A percentile compares a stretch with the other conserved stretches of the same genome.
Evolutionary conservation across 352 stramenopile genomes (phyloP).

Genomic region (Phytophthora ramorum): DNA sequence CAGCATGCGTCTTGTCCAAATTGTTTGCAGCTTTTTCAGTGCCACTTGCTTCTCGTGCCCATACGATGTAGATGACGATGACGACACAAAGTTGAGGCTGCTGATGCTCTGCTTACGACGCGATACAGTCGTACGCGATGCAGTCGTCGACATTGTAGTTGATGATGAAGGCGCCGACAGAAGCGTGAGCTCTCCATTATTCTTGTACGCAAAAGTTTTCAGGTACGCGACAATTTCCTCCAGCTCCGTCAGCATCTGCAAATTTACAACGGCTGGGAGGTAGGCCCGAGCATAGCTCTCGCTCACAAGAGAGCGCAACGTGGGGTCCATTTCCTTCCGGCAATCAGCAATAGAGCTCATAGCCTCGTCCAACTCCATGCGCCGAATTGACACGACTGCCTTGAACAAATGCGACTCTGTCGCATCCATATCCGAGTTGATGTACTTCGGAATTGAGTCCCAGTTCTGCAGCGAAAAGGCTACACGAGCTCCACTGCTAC

Average conservation of each 20-base stretch:
- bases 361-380: conserved; percentile 94
- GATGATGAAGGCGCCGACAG: conserved; percentile 52
- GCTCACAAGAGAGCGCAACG: conserved; percentile 97
- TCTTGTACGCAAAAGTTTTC: conserved; percentile 79
- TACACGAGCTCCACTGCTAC: conserved; percentile 80
- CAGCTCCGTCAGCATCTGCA: conserved; percentile 98
- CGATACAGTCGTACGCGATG: conserved; percentile 42
- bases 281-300: conserved; percentile 98
- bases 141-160: conserved; percentile 31
- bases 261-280: conserved; percentile 95
- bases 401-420: conserved; percentile 87
- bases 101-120: conserved; percentile 81
- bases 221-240: conserved; percentile 91
- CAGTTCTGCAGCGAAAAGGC: conserved; percentile 88
- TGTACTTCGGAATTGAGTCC: conserved; percentile 85
- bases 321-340: conserved; percentile 95
- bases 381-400: conserved; percentile 94
- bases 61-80: conserved; percentile 76
- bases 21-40: conserved; percentile 78
- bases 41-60: conserved; percentile 76
- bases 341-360: conserved; percentile 94
- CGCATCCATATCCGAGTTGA: conserved; percentile 90
- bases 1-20: conserved; percentile 91
- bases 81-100: conserved; percentile 82
- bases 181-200: conserved; percentile 82